Conservation (phyloP, 1,284 basidiomycete species). For the Tilletia setariae region DNA sequence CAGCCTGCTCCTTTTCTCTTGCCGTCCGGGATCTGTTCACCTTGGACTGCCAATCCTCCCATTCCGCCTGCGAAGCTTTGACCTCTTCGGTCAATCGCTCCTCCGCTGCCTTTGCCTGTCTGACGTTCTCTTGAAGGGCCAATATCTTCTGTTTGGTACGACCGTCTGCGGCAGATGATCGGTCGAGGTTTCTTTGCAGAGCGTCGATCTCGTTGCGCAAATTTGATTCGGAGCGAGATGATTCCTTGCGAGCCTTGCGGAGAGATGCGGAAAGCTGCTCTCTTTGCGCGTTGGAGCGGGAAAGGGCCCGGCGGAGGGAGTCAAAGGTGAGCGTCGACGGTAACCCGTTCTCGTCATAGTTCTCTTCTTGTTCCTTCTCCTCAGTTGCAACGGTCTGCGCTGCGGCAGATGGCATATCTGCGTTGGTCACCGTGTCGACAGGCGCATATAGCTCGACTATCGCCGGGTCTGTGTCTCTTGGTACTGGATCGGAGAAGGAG, state of each 20-base stretch:
- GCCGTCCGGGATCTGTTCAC: not conserved
- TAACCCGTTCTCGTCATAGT: not conserved
- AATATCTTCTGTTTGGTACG: conserved; percentile 2
- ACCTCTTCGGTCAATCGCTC: not conserved
- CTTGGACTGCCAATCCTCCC: conserved; percentile 1
- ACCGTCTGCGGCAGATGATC: not conserved
- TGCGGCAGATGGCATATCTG: not conserved
- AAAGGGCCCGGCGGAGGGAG: not conserved
- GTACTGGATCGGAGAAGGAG: not conserved
- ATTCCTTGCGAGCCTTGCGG: conserved; percentile 6
- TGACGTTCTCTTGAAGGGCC: conserved; percentile 9
- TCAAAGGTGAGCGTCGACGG: not conserved
- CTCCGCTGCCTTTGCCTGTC: conserved; percentile 11
- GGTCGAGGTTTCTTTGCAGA: conserved; percentile 1
- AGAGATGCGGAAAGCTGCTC: not conserved
- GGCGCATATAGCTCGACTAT: too few relatives aligned
- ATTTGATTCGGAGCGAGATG: not conserved
- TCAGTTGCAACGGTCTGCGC: not conserved
- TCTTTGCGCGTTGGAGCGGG: not conserved
- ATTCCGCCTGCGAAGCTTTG: not conserved
- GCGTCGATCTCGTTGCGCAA: conserved; percentile 15
- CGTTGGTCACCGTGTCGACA: too few relatives aligned
- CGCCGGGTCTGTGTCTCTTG: not conserved
- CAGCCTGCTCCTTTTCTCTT: not conserved
- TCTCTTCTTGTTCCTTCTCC: not conserved